Conservation (phyloP, 1,284 basidiomycete genomes). For the Fomitopsis schrenkii region DNA sequence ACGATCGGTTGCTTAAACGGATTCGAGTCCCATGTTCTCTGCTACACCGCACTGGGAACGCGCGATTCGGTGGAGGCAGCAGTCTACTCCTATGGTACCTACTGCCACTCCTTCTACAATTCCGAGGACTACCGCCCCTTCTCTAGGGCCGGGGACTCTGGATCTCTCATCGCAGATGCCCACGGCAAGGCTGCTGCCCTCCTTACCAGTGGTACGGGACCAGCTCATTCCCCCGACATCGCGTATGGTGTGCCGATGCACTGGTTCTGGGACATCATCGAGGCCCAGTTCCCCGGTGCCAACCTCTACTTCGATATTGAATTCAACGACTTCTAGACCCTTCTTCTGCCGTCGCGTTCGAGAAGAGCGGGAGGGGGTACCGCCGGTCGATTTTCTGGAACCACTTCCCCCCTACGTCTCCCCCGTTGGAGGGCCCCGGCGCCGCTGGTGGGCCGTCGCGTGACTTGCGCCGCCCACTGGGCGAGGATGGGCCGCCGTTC, state of each 20-base stretch:
- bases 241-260: slow-evolving; percentile 21
- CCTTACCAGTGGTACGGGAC: slow-evolving; percentile 21
- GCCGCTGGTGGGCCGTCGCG: slow-evolving; percentile 14
- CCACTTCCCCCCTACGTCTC: slow-evolving; percentile 77
- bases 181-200: slow-evolving; percentile 18
- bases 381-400: slow-evolving; percentile 95
- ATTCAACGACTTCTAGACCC: too few relatives aligned
- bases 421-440: slow-evolving; percentile 13
- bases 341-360: slow-evolving; percentile 80
- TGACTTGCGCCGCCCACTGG: slow-evolving; percentile 13
- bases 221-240: slow-evolving; percentile 16
- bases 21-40: slow-evolving; percentile 16
- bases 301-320: too few relatives aligned
- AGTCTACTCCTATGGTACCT: slow-evolving; percentile 16
- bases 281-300: too few relatives aligned
- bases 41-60: slow-evolving; percentile 7
- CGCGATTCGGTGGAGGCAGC: slow-evolving; percentile 17
- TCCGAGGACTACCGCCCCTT: slow-evolving; percentile 14
- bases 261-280: slow-evolving; percentile 11
- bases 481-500: slow-evolving; percentile 12
- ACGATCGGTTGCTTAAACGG: slow-evolving; percentile 20
- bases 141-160: slow-evolving; percentile 24
- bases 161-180: slow-evolving; percentile 19
- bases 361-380: slow-evolving; percentile 92
- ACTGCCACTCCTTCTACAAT: too few relatives aligned